These are phyloP conservation scores for Trichosporon asahii DNA, from an alignment of 1,284 basidiomycete genomes.

Conservation along the genomic window DNA sequence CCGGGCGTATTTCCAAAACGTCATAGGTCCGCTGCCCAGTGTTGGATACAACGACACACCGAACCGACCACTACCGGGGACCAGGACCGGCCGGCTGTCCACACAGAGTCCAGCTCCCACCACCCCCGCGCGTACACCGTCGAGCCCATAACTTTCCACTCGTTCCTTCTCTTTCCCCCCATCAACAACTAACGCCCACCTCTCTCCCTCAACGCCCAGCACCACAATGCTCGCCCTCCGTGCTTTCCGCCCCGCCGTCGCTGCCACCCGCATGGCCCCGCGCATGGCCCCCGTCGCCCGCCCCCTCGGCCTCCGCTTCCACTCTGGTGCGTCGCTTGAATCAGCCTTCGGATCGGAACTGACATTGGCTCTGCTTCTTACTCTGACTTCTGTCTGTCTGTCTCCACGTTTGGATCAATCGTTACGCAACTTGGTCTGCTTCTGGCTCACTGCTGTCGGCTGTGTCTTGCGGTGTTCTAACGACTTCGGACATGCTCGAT, in stretches of 20 bases:
- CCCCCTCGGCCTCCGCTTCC: constrained; percentile 3
- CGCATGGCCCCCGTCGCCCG: constrained; percentile 6
- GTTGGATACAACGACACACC: neutral
- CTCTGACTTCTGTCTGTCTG: neutral
- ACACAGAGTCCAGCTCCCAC: neutral
- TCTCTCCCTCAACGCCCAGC: constrained; percentile 1
- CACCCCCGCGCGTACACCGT: neutral
- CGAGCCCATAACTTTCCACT: neutral
- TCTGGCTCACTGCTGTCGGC: neutral
- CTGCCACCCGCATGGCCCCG: constrained; percentile 4
- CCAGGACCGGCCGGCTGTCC: neutral
- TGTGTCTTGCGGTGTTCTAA: neutral
- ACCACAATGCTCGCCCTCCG: constrained; percentile 5
- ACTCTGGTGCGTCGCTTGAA: neutral
- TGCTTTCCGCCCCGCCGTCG: constrained; percentile 10
- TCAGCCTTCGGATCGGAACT: neutral
- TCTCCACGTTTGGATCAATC: neutral
- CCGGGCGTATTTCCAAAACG: constrained; percentile 7
- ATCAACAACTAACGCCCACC: constrained; percentile 3
- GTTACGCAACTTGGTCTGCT: neutral
- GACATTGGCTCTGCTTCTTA: neutral
- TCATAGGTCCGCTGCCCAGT: neutral
- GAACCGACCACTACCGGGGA: neutral
- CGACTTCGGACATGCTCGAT: constrained; percentile 10
- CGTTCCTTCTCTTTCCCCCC: constrained; percentile 3